These are phyloP conservation scores for Thuja plicata DNA, from an alignment of 83 land plant genomes.

Conservation along the genomic window DNA sequence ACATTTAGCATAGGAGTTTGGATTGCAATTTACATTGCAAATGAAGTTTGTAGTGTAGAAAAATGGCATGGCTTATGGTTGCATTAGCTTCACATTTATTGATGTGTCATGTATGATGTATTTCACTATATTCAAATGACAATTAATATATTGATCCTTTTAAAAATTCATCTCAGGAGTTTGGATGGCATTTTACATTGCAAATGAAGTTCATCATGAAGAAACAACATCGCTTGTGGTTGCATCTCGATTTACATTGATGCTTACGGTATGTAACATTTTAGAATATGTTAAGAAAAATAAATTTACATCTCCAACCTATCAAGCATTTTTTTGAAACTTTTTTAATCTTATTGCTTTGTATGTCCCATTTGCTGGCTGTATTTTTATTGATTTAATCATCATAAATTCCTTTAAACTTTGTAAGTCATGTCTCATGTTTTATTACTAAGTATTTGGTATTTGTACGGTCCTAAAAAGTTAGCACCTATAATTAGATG, in stretches of 20 bases:
- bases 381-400: background rate
- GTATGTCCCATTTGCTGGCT: background rate
- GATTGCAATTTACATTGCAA: background rate
- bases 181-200: conserved; percentile 3
- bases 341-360: background rate
- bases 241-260: conserved; percentile 2
- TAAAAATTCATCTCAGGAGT: background rate
- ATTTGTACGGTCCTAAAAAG: too few relatives aligned
- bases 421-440: too few relatives aligned
- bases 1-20: background rate
- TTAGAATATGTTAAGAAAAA: background rate
- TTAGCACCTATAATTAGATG: too few relatives aligned
- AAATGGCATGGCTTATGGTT: background rate
- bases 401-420: background rate
- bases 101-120: background rate
- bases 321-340: background rate
- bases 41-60: background rate
- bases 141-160: background rate
- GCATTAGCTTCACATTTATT: background rate
- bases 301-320: background rate
- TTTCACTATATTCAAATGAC: background rate
- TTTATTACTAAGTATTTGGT: too few relatives aligned
- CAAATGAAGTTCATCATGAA: background rate
- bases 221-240: background rate
- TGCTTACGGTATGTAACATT: background rate